Percentiles rank a stretch among this genome's conserved stretches.
Conservation (phyloP, 768 basidiomycete genomes). For the Agaricus blazei region DNA sequence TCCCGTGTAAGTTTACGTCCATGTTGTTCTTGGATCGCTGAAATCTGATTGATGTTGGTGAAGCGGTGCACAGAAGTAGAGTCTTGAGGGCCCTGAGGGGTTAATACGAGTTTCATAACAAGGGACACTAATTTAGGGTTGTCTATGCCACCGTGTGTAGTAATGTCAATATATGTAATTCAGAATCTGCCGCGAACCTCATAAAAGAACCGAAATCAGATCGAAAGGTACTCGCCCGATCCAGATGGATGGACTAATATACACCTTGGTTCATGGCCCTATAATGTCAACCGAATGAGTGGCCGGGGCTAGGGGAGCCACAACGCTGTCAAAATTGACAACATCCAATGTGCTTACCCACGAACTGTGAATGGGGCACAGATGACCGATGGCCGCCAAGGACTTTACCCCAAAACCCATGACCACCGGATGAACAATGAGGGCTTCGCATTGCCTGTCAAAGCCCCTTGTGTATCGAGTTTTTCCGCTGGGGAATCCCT, state of each 20-base stretch:
- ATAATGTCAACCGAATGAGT: too few relatives aligned
- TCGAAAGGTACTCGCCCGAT: background rate
- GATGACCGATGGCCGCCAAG: background rate
- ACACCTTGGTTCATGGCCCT: too few relatives aligned
- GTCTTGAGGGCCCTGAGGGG: background rate
- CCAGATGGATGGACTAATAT: background rate
- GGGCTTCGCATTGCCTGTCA: slow-evolving; percentile 8
- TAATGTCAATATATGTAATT: slow-evolving; percentile 1
- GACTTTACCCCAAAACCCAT: background rate
- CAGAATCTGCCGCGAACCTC: slow-evolving; percentile 9
- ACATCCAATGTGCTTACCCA: too few relatives aligned
- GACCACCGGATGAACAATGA: slow-evolving; percentile 4
- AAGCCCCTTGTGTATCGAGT: background rate
- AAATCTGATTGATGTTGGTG: slow-evolving; percentile 3
- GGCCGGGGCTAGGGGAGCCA: too few relatives aligned
- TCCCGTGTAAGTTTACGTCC: slow-evolving; percentile 53
- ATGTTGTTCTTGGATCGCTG: background rate
- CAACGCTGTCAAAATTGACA: too few relatives aligned
- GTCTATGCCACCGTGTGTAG: background rate
- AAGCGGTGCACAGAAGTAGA: slow-evolving; percentile 1
- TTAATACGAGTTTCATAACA: background rate
- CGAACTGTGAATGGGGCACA: background rate
- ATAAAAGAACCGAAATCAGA: background rate
- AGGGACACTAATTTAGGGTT: slow-evolving; percentile 3
- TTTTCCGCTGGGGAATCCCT: background rate